Evolutionary conservation across 495 filamentous ascomycete species (phyloP).

Genomic region (Penicillium desertorum): DNA sequence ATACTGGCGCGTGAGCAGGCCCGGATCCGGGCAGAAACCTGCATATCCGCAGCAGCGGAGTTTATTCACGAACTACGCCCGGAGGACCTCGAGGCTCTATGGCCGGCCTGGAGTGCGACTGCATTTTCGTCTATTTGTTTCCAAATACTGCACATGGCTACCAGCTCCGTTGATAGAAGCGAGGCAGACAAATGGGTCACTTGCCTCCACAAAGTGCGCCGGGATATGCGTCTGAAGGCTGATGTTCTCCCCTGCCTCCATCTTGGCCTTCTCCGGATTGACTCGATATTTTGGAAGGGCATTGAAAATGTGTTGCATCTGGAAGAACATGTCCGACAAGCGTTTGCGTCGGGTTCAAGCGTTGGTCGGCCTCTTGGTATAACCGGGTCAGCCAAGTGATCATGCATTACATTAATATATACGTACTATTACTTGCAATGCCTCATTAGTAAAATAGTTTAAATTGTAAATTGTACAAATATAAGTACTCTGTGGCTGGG

Average conservation of each 20-base stretch:
- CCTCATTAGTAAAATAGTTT: too few relatives aligned
- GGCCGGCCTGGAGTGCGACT: constrained; percentile 8
- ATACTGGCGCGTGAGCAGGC: background rate
- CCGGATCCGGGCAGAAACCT: constrained; percentile 1
- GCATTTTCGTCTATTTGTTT: constrained; percentile 9
- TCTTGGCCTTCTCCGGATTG: constrained; percentile 8
- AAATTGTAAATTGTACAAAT: too few relatives aligned
- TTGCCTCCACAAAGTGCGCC: background rate
- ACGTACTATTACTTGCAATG: too few relatives aligned
- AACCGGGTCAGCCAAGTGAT: background rate
- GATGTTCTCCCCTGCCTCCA: constrained; percentile 7
- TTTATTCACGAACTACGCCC: constrained; percentile 5
- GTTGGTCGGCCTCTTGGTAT: background rate
- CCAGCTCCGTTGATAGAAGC: background rate
- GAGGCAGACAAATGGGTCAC: constrained; percentile 7
- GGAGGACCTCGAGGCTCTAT: constrained; percentile 3
- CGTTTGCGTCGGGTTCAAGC: background rate
- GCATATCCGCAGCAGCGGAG: background rate
- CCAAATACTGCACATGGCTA: constrained; percentile 4
- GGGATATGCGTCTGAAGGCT: constrained; percentile 10
- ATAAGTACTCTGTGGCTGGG: too few relatives aligned
- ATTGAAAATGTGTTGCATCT: constrained; percentile 7
- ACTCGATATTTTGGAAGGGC: constrained; percentile 10
- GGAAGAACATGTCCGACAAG: constrained; percentile 5
- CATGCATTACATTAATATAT: background rate